A percentile compares a stretch with the other conserved stretches of the same genome.
These are phyloP conservation scores for Corymbia calophylla DNA, from an alignment of 441 rosid species.

Conservation along the genomic window DNA sequence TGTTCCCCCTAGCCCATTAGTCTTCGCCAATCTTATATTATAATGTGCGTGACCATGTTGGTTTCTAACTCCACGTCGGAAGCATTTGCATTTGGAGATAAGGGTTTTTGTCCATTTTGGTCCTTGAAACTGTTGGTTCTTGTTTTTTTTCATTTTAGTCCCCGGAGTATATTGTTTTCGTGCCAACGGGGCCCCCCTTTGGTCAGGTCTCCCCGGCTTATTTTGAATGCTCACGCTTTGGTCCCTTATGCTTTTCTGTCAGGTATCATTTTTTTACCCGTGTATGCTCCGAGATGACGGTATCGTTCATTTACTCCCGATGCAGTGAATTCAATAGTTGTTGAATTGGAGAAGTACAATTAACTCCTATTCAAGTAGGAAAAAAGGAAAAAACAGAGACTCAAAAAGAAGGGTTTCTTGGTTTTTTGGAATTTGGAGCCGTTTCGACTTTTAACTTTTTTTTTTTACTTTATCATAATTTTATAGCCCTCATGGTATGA, in stretches of 20 bases:
- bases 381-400: too few relatives aligned
- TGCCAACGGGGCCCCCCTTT: accelerated
- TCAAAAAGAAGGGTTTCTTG: not conserved
- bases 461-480: not conserved
- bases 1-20: not conserved
- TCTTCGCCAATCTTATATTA: not conserved
- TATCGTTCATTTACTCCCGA: not conserved
- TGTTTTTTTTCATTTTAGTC: not conserved
- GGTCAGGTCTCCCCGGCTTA: not conserved
- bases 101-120: not conserved
- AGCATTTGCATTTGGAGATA: not conserved
- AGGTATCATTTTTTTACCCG: not conserved
- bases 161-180: not conserved
- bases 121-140: not conserved
- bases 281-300: not conserved
- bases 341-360: not conserved
- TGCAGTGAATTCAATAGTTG: not conserved
- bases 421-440: not conserved
- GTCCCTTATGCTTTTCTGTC: not conserved
- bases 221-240: not conserved
- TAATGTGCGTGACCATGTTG: not conserved
- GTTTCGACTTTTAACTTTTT: not conserved
- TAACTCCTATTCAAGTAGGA: not conserved
- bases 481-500: not conserved
- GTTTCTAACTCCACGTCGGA: not conserved